Conservation (phyloP, 2,329 filamentous ascomycete species). For the Venturiaceae sp. region DNA sequence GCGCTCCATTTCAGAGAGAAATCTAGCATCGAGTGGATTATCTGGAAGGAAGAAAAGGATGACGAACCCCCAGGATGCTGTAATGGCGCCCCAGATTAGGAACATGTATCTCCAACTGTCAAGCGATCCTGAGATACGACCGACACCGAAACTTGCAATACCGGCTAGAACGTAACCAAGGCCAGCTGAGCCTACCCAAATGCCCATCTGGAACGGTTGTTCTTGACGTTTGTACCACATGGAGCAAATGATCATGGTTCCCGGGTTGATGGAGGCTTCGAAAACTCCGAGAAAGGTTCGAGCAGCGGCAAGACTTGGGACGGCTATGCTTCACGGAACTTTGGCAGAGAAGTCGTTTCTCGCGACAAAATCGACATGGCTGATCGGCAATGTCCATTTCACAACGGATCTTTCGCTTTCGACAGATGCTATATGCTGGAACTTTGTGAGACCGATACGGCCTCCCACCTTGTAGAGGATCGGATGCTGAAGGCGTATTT, state of each 20-base stretch:
- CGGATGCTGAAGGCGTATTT: not conserved
- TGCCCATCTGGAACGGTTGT: slow-evolving; percentile 25
- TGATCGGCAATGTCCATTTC: slow-evolving; percentile 28
- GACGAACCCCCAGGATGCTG: slow-evolving; percentile 22
- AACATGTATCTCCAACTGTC: slow-evolving; percentile 21
- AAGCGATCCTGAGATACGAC: slow-evolving; percentile 28
- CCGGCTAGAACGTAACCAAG: not conserved
- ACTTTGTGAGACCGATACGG: slow-evolving; percentile 33
- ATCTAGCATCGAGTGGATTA: slow-evolving; percentile 20
- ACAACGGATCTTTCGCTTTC: slow-evolving; percentile 31
- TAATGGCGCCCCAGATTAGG: slow-evolving; percentile 23
- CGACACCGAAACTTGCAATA: slow-evolving; percentile 33
- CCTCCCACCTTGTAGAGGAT: slow-evolving; percentile 9
- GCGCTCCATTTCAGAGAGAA: slow-evolving; percentile 20
- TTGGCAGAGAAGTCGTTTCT: slow-evolving; percentile 26
- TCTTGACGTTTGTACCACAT: slow-evolving; percentile 30
- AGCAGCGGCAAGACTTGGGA: slow-evolving; percentile 15
- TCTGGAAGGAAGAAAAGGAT: slow-evolving; percentile 23
- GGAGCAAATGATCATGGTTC: slow-evolving; percentile 27
- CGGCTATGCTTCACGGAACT: slow-evolving; percentile 18
- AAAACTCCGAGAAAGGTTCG: slow-evolving; percentile 21
- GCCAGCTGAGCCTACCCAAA: slow-evolving; percentile 3
- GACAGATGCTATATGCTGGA: slow-evolving; percentile 30
- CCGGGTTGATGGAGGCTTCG: slow-evolving; percentile 24
- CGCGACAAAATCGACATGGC: slow-evolving; percentile 28